A percentile compares a stretch with the other conserved stretches of the same genome.
These are phyloP conservation scores for Cucurbita ficifolia DNA, from an alignment of 306 rosid species.

Conservation along the genomic window DNA sequence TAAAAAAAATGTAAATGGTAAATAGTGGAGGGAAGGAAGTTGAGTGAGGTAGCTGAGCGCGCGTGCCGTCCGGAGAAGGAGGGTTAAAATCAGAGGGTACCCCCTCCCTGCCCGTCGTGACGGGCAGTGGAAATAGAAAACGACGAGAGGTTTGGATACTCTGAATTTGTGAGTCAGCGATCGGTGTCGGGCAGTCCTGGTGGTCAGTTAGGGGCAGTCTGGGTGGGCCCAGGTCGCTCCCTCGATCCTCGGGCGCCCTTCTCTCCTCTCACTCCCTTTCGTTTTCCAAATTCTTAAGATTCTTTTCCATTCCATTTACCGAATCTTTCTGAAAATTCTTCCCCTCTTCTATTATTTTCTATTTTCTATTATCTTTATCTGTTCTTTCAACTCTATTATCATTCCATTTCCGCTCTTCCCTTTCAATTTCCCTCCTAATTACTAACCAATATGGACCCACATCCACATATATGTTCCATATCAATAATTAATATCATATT, in stretches of 20 bases:
- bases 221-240: slow-evolving; percentile 19
- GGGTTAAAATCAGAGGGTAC: slow-evolving; percentile 4
- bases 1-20: too few relatives aligned
- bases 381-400: not conserved
- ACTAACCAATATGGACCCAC: not conserved
- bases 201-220: slow-evolving; percentile 37
- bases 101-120: not conserved
- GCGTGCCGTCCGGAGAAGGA: slow-evolving; percentile 72
- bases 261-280: slow-evolving; percentile 5
- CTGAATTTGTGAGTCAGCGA: not conserved
- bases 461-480: too few relatives aligned
- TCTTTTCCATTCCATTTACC: not conserved
- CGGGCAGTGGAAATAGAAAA: slow-evolving; percentile 47
- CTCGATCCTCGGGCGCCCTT: slow-evolving; percentile 32
- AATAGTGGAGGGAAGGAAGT: too few relatives aligned
- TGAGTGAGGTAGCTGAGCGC: slow-evolving; percentile 22
- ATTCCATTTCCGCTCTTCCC: too few relatives aligned
- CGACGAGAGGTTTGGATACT: slow-evolving; percentile 24
- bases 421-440: not conserved
- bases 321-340: slow-evolving; percentile 9
- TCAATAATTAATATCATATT: too few relatives aligned
- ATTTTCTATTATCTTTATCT: not conserved
- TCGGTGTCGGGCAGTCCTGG: slow-evolving; percentile 5
- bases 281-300: not conserved
- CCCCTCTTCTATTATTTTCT: not conserved